phyloP scores from a whole-genome alignment of 2,329 filamentous ascomycete genomes.

The Teratosphaeria gauchensis region DNA sequence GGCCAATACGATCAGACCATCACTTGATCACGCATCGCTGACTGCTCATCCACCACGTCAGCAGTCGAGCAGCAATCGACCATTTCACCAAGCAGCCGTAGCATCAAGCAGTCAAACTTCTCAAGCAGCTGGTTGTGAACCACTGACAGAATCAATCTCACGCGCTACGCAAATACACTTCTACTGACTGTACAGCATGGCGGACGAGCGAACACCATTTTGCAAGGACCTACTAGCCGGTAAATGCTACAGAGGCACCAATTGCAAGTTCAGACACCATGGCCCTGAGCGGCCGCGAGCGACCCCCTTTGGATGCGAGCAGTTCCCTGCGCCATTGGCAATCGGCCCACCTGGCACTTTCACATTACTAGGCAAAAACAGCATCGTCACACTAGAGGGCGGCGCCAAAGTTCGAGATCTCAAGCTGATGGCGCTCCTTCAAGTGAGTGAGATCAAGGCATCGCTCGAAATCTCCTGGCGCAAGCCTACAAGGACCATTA shows the following conservation, averaged over 20 bases:
- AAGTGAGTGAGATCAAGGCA: neutral
- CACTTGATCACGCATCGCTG: too few relatives aligned
- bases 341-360: neutral
- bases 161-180: neutral
- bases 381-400: neutral
- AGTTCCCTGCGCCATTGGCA: neutral
- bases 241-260: constrained; percentile 1
- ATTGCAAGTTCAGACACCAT: constrained; percentile 2
- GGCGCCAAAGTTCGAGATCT: neutral
- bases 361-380: neutral
- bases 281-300: constrained; percentile 1
- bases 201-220: neutral
- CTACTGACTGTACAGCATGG: neutral
- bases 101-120: neutral
- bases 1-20: neutral
- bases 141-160: neutral
- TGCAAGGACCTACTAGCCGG: constrained; percentile 2
- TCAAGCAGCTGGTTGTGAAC: neutral
- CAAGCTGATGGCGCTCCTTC: neutral
- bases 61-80: too few relatives aligned
- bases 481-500: neutral
- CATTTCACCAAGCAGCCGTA: neutral
- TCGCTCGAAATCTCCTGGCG: neutral
- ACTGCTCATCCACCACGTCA: too few relatives aligned
- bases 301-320: neutral